These are phyloP conservation scores for Pneumocystis carinii DNA, from an alignment of 1,139 yeast genomes.

Conservation along the genomic window DNA sequence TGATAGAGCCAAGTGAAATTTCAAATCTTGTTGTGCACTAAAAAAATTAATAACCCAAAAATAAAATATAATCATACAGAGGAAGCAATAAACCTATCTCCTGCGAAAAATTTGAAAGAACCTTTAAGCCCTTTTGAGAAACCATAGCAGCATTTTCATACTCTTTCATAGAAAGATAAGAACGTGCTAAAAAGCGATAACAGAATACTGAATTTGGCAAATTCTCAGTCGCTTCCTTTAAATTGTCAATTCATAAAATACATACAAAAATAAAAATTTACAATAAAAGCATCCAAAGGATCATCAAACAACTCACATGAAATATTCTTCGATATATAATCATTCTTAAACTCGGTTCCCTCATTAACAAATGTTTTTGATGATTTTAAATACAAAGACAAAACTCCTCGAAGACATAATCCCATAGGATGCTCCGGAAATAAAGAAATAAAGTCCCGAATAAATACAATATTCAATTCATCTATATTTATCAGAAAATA, in stretches of 20 bases:
- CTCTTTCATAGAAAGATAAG: slow-evolving; percentile 45
- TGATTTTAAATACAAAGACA: neutral
- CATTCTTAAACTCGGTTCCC: neutral
- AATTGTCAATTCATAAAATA: slow-evolving; percentile 23
- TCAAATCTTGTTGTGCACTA: slow-evolving; percentile 20
- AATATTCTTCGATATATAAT: neutral
- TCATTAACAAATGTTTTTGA: neutral
- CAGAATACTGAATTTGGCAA: slow-evolving; percentile 42
- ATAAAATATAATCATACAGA: neutral
- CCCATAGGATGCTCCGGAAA: slow-evolving; percentile 44
- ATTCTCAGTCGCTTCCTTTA: slow-evolving; percentile 40
- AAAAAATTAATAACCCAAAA: slow-evolving; percentile 20
- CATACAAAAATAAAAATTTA: slow-evolving; percentile 17
- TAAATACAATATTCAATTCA: slow-evolving; percentile 34
- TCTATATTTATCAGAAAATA: slow-evolving; percentile 7
- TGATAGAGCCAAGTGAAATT: slow-evolving; percentile 55
- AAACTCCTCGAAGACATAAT: neutral
- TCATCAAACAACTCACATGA: slow-evolving; percentile 1
- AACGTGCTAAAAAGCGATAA: slow-evolving; percentile 48
- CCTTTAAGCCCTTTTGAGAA: slow-evolving; percentile 47
- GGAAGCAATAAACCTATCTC: slow-evolving; percentile 5
- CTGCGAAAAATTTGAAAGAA: slow-evolving; percentile 22
- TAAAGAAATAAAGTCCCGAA: slow-evolving; percentile 37
- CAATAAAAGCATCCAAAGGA: slow-evolving; percentile 8
- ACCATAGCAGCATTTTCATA: slow-evolving; percentile 47